These are phyloP conservation scores for Phlebopus sp. DNA, from an alignment of 1,284 basidiomycete species.

Conservation along the genomic window DNA sequence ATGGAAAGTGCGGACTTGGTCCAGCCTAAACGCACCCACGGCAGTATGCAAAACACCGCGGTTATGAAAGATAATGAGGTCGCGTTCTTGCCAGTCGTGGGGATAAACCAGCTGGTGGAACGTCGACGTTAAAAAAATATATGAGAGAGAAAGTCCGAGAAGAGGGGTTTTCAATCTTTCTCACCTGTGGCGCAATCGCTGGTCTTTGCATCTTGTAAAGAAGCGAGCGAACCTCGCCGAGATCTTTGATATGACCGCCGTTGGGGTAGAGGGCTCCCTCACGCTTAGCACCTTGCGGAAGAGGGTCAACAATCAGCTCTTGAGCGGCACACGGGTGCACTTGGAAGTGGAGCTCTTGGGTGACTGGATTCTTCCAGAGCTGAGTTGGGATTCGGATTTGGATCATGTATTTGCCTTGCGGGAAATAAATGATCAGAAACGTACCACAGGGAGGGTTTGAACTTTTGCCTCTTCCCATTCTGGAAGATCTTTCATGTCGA, in stretches of 20 bases:
- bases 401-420: background rate
- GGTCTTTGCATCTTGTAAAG: slow-evolving; percentile 74
- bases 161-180: slow-evolving; percentile 12
- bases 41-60: slow-evolving; percentile 70
- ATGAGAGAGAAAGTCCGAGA: background rate
- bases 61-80: slow-evolving; percentile 68
- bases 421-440: slow-evolving; percentile 18
- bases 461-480: slow-evolving; percentile 63
- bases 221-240: slow-evolving; percentile 58
- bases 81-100: slow-evolving; percentile 59
- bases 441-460: slow-evolving; percentile 64
- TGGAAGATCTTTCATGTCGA: slow-evolving; percentile 56
- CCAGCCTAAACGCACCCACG: slow-evolving; percentile 61
- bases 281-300: slow-evolving; percentile 46
- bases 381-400: slow-evolving; percentile 24
- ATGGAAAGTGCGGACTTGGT: slow-evolving; percentile 64
- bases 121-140: background rate
- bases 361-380: slow-evolving; percentile 81
- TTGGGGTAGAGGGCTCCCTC: slow-evolving; percentile 61
- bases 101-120: slow-evolving; percentile 49
- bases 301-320: slow-evolving; percentile 52
- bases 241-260: slow-evolving; percentile 60
- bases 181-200: slow-evolving; percentile 60
- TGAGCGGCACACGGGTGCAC: slow-evolving; percentile 58
- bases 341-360: slow-evolving; percentile 66